These are phyloP conservation scores for Symbiodinium pilosum DNA, from an alignment of 73 alveolate species.

Conservation along the genomic window DNA sequence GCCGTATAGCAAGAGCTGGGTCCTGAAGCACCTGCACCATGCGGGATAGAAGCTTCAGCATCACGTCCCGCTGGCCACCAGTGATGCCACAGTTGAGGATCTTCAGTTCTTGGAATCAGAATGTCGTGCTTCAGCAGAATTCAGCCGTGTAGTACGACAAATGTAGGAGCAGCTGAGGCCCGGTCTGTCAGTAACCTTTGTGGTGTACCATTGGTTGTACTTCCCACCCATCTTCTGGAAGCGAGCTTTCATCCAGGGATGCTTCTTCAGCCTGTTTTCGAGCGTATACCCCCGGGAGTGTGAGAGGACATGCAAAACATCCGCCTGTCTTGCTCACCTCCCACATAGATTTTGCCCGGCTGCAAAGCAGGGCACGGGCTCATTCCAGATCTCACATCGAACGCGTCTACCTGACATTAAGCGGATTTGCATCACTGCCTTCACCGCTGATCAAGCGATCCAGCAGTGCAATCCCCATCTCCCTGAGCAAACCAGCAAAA, in stretches of 20 bases:
- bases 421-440: too few species aligned
- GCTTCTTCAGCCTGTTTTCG: neutral
- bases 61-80: constrained; percentile 32
- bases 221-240: constrained; percentile 21
- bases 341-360: constrained; percentile 7
- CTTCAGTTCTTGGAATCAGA: neutral
- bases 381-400: neutral
- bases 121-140: too few species aligned
- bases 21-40: constrained; percentile 14
- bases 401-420: neutral
- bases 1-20: constrained; percentile 9
- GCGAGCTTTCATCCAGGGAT: constrained; percentile 31
- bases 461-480: neutral
- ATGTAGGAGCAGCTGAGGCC: neutral
- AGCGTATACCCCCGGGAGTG: neutral
- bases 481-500: neutral
- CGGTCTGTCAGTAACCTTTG: neutral
- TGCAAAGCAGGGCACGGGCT: neutral
- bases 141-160: neutral
- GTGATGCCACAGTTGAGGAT: constrained; percentile 36
- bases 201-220: constrained; percentile 39
- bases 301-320: neutral
- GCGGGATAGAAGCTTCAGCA: constrained; percentile 3
- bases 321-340: constrained; percentile 16
- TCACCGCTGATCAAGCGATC: too few species aligned